Conservation (phyloP, 2,329 filamentous ascomycete species). For the Phoma sp. region DNA sequence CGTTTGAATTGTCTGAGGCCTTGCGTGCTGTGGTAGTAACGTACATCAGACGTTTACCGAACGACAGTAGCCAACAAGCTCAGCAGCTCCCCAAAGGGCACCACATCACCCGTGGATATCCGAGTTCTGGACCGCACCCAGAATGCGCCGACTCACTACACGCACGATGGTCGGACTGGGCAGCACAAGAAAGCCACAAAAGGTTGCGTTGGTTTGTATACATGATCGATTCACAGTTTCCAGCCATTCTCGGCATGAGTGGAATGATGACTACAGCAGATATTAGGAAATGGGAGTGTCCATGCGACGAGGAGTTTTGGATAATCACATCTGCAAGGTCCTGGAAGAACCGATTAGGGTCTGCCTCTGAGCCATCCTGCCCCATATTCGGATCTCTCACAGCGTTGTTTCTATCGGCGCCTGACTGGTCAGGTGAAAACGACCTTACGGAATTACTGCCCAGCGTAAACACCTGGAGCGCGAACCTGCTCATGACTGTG, state of each 20-base stretch:
- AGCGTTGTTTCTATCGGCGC: not conserved
- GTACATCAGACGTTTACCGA: constrained; percentile 9
- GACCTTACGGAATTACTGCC: not conserved
- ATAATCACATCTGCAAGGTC: not conserved
- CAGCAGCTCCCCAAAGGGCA: not conserved
- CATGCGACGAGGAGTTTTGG: constrained; percentile 13
- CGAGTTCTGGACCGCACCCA: not conserved
- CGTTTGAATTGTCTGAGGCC: constrained; percentile 11
- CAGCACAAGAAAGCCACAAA: constrained; percentile 3
- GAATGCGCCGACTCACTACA: not conserved
- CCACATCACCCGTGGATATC: no score
- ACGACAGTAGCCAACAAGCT: not conserved
- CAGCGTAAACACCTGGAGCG: constrained; percentile 5
- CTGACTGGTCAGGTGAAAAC: not conserved
- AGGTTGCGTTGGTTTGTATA: constrained; percentile 11
- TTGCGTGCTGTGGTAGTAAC: constrained; percentile 5
- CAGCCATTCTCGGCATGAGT: constrained; percentile 10
- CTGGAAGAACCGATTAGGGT: constrained; percentile 11
- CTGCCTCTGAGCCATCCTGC: constrained; percentile 11
- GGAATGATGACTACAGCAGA: constrained; percentile 10
- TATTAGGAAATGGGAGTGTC: constrained; percentile 9
- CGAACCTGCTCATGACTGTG: constrained; percentile 7
- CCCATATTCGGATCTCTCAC: constrained; percentile 4
- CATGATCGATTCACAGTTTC: constrained; percentile 8
- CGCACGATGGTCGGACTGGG: constrained; percentile 3